These are phyloP conservation scores for Eucalyptus viminalis DNA, from an alignment of 345 rosid species.

Conservation along the genomic window DNA sequence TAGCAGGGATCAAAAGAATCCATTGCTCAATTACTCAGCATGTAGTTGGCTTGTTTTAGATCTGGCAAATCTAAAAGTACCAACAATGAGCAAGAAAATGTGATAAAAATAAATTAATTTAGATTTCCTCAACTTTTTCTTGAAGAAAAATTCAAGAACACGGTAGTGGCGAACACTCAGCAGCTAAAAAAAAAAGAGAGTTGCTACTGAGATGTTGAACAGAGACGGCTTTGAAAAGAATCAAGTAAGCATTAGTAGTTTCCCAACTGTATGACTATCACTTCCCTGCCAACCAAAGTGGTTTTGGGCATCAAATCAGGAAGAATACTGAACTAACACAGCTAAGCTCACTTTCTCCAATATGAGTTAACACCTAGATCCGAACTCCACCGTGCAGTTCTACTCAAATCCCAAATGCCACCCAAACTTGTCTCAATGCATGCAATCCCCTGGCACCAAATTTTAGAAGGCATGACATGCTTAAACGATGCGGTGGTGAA, in stretches of 20 bases:
- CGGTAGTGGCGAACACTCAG: background rate
- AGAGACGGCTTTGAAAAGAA: background rate
- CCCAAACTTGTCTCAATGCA: background rate
- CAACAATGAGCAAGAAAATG: background rate
- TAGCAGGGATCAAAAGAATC: constrained; percentile 55
- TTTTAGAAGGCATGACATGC: background rate
- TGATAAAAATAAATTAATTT: background rate
- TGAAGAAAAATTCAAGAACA: background rate
- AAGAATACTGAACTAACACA: background rate
- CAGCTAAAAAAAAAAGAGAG: background rate
- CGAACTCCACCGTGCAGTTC: background rate
- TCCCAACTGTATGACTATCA: background rate
- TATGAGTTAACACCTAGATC: background rate
- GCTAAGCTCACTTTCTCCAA: background rate
- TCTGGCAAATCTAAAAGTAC: background rate
- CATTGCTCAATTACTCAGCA: constrained; percentile 44
- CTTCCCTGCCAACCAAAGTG: background rate
- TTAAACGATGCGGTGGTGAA: background rate
- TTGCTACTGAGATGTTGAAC: background rate
- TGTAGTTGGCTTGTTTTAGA: background rate
- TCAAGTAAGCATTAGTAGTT: background rate
- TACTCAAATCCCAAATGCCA: background rate
- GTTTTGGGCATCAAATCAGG: background rate
- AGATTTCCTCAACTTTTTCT: background rate
- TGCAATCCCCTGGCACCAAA: background rate